Evolutionary conservation across 2,329 filamentous ascomycete genomes (phyloP).

Genomic region (Cucurbitaria berberidis): DNA sequence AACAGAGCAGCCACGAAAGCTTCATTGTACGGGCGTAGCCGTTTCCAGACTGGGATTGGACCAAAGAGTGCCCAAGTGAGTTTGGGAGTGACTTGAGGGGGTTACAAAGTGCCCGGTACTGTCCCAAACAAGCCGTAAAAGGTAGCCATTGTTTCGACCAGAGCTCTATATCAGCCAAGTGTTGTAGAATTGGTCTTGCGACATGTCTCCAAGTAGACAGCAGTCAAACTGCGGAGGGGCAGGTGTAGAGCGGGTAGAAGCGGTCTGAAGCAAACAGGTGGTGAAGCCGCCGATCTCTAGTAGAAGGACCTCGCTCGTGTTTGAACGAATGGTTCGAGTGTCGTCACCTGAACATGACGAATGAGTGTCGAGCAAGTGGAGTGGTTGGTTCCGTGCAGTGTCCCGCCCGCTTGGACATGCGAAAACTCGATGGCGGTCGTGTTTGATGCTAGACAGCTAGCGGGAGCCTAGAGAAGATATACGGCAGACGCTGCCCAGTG

Average conservation of each 20-base stretch:
- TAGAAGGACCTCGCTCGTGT: neutral
- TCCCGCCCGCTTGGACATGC: constrained; percentile 17
- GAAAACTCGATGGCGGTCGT: constrained; percentile 18
- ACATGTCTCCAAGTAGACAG: too few species aligned
- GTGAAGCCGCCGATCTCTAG: neutral
- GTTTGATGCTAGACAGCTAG: constrained; percentile 1
- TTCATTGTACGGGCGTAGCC: constrained; percentile 9
- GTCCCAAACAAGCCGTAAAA: too few species aligned
- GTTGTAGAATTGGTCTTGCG: too few species aligned
- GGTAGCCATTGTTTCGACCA: too few species aligned
- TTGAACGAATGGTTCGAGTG: neutral
- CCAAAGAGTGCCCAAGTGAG: constrained; percentile 1
- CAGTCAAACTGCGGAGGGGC: too few species aligned
- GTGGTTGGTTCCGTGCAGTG: constrained; percentile 5
- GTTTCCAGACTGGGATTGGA: constrained; percentile 11
- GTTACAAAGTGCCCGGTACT: neutral
- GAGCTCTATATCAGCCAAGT: too few species aligned
- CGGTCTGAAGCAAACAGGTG: neutral
- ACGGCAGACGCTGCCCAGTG: neutral
- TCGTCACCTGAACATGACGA: neutral
- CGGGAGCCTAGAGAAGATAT: neutral
- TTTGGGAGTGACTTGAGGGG: neutral
- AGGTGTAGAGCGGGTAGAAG: neutral
- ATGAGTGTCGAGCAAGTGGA: neutral
- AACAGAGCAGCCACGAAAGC: constrained; percentile 9